Evolutionary conservation across 73 alveolate genomes (phyloP).

Genomic region (Blepharisma stoltei): DNA sequence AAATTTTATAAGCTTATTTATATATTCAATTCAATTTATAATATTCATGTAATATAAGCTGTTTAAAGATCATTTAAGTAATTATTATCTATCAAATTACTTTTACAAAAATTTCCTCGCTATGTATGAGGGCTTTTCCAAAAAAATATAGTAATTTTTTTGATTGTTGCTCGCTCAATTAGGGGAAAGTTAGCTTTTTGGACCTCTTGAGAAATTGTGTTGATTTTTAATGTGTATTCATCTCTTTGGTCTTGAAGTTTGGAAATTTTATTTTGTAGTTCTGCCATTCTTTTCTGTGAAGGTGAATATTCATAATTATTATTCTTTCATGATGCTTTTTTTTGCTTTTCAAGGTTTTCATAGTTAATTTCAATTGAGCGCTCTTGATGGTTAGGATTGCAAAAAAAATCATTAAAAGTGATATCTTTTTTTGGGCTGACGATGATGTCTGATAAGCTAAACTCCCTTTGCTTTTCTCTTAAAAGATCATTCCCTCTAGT

Average conservation of each 20-base stretch:
- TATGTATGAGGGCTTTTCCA: no score
- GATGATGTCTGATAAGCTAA: not conserved
- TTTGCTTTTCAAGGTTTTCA: not conserved
- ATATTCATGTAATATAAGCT: no score
- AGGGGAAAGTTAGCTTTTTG: no score
- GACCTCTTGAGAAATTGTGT: slow-evolving; percentile 16
- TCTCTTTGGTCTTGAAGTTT: slow-evolving; percentile 1
- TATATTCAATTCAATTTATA: no score
- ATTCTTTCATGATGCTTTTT: not conserved
- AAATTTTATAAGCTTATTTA: no score
- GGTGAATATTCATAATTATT: not conserved
- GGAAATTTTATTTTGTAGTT: not conserved
- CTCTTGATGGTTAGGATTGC: not conserved
- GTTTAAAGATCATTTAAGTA: no score
- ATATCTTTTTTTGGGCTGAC: not conserved
- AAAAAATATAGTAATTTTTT: no score
- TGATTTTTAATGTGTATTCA: not conserved
- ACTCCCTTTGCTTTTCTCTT: slow-evolving; percentile 14
- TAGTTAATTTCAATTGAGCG: not conserved
- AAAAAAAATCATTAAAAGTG: slow-evolving; percentile 8
- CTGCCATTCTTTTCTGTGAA: not conserved
- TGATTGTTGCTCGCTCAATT: no score
- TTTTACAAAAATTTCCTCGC: no score
- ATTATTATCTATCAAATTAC: no score
- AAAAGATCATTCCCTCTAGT: slow-evolving; percentile 8